Percentiles rank a stretch among this genome's conserved stretches.
Evolutionary conservation across 2,329 filamentous ascomycete species (phyloP).

Genomic region (Ascochyta viciae-villosae): DNA sequence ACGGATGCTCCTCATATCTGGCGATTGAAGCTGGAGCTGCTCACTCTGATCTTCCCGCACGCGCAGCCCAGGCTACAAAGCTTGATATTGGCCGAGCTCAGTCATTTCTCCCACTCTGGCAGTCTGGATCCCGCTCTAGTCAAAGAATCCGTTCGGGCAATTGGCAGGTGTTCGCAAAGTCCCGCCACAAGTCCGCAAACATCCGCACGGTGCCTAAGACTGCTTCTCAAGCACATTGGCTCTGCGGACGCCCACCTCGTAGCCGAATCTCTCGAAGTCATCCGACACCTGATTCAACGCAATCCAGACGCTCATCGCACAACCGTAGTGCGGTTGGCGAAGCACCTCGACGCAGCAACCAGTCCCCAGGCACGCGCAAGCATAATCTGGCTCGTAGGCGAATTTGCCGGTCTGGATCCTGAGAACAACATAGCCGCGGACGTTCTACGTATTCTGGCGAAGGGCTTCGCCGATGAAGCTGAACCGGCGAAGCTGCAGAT

Average conservation of each 20-base stretch:
- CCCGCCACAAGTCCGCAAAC: conserved; percentile 45
- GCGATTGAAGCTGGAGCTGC: conserved; percentile 88
- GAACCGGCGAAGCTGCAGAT: conserved; percentile 91
- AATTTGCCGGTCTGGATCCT: conserved; percentile 81
- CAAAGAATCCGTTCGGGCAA: conserved; percentile 87
- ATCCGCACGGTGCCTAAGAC: conserved; percentile 78
- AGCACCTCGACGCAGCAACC: conserved; percentile 86
- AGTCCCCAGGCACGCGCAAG: conserved; percentile 89
- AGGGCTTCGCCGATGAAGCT: conserved; percentile 82
- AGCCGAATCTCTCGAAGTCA: conserved; percentile 91
- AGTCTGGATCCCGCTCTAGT: conserved; percentile 78
- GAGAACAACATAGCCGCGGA: conserved; percentile 93
- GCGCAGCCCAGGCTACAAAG: conserved; percentile 78
- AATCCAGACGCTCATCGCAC: conserved; percentile 80
- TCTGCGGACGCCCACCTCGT: conserved; percentile 87
- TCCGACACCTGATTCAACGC: conserved; percentile 93
- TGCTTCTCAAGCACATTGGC: conserved; percentile 86
- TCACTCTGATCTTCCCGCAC: conserved; percentile 90
- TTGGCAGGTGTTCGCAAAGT: conserved; percentile 88
- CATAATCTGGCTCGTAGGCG: conserved; percentile 96
- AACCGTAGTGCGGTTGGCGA: conserved; percentile 87
- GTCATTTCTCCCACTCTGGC: conserved; percentile 94
- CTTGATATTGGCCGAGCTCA: conserved; percentile 88
- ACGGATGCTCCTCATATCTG: conserved; percentile 83
- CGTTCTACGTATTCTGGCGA: conserved; percentile 85